Evolutionary conservation across 2,329 filamentous ascomycete species (phyloP), one percentile per base, ranked within the genome.

Genomic region (Cercospora brassicicola): DNA sequence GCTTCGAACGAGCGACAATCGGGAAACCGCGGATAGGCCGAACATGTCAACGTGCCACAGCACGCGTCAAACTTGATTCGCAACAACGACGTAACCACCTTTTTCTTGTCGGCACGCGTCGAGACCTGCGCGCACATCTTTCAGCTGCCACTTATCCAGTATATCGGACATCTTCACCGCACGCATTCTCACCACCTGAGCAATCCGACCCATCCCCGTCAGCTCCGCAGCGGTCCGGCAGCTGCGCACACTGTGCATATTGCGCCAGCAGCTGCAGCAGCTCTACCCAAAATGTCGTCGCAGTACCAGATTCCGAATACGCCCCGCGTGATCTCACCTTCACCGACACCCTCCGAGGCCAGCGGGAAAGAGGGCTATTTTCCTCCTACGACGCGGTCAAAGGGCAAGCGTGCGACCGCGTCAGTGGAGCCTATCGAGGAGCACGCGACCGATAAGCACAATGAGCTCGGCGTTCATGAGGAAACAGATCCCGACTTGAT

Each of bases 301-400:
- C 82, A 83, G 74, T 82, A 86, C 71, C 82, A 84, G 73, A 84
- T 95, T 67, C 93, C 94, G 66, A 86, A 87, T 66, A 95, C 91
- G 66, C 93, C 93, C 76, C 90, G 93, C 76, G 91, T 97, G 73
- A 96, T 95, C 74, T 96, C 93, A 11, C 93, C 94, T 48, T 95
- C 93, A 65, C 93, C 94, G 48, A 90, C 91, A 2, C 88, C 88
- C 1, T 89, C 88, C 23, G 88, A 90, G 66, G 78, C 77, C 51
- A 84, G 84, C 72, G 86, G 71, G 23, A 80, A 77, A 72, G 81
- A 90, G 77, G 85, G 86, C 69, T 89, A 96, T 80, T 88, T 88
- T 72, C 91, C 89, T 9, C 92, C 92, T 5, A 85, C 89, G 69
- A 96, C 93, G 69, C 88, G 93, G 74, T 94, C 93, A 36, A 89